These are phyloP conservation scores for Talinum fruticosum DNA, from an alignment of 148 eudicot genomes.

Conservation along the genomic window DNA sequence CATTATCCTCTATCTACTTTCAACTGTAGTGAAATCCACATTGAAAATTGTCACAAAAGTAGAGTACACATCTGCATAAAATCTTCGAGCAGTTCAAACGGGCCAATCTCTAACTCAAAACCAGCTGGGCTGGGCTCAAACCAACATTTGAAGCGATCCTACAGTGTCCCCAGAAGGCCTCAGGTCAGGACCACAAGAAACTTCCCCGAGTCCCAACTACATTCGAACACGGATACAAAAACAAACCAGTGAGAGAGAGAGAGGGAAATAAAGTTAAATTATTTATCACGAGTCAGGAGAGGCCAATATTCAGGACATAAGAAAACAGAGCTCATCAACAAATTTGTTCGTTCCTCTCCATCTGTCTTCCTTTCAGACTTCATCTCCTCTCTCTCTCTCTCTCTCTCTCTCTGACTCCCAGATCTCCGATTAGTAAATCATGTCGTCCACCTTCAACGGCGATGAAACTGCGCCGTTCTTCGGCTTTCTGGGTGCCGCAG, in stretches of 20 bases:
- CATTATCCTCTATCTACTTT: too few species aligned
- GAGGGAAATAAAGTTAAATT: background rate
- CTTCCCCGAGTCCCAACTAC: background rate
- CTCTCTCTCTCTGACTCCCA: background rate
- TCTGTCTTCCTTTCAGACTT: background rate
- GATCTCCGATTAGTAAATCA: constrained; percentile 2
- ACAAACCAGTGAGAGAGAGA: background rate
- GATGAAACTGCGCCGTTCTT: constrained; percentile 79
- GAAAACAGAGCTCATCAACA: background rate
- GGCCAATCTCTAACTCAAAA: too few species aligned
- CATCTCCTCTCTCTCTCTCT: background rate
- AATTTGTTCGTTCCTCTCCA: background rate
- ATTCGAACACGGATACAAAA: background rate
- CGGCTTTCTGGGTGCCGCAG: too few species aligned
- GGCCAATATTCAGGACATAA: too few species aligned
- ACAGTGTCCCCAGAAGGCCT: too few species aligned
- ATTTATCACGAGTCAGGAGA: background rate
- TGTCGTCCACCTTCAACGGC: constrained; percentile 49
- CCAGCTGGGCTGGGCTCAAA: too few species aligned
- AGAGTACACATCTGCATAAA: too few species aligned
- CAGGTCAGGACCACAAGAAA: too few species aligned
- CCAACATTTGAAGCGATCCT: too few species aligned
- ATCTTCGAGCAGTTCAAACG: too few species aligned
- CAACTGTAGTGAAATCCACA: too few species aligned
- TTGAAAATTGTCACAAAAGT: too few species aligned